phyloP scores from a whole-genome alignment of 768 basidiomycete species.

The Russula sp. region DNA sequence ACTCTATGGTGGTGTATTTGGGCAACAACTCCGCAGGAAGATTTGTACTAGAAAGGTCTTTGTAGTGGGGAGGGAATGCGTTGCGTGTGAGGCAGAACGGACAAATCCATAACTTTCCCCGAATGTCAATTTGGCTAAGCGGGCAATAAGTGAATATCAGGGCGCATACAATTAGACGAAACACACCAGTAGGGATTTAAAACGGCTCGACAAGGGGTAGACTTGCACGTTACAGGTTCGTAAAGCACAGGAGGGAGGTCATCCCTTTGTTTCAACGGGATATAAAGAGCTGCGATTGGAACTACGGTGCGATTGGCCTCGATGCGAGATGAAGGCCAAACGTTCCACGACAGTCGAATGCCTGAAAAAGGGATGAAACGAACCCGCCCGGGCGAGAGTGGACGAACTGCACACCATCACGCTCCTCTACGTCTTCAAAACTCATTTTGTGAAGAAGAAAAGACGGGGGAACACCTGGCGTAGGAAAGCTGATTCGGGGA shows the following conservation, averaged over 20 bases:
- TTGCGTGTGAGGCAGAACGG: slow-evolving; percentile 98
- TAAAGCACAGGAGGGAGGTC: slow-evolving; percentile 96
- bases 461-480: not conserved
- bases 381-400: not conserved
- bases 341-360: slow-evolving; percentile 96
- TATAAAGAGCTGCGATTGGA: slow-evolving; percentile 97
- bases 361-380: slow-evolving; percentile 46
- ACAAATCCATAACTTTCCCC: slow-evolving; percentile 99
- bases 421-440: slow-evolving; percentile 97
- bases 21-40: slow-evolving; percentile 93
- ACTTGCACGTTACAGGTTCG: slow-evolving; percentile 98
- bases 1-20: slow-evolving; percentile 99
- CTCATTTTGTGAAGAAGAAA: slow-evolving; percentile 43
- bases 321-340: slow-evolving; percentile 97
- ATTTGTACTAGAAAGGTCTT: slow-evolving; percentile 95
- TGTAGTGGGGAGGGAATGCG: slow-evolving; percentile 97
- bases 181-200: slow-evolving; percentile 95
- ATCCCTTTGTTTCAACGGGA: slow-evolving; percentile 88
- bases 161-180: slow-evolving; percentile 5
- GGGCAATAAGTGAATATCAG: slow-evolving; percentile 17
- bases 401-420: slow-evolving; percentile 65
- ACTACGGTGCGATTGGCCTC: slow-evolving; percentile 98
- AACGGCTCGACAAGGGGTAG: slow-evolving; percentile 87
- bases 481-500: slow-evolving; percentile 14
- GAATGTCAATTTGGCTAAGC: slow-evolving; percentile 92